Base-by-base conservation (phyloP, 768 basidiomycete species). In the Lentinula guzmanii region DNA sequence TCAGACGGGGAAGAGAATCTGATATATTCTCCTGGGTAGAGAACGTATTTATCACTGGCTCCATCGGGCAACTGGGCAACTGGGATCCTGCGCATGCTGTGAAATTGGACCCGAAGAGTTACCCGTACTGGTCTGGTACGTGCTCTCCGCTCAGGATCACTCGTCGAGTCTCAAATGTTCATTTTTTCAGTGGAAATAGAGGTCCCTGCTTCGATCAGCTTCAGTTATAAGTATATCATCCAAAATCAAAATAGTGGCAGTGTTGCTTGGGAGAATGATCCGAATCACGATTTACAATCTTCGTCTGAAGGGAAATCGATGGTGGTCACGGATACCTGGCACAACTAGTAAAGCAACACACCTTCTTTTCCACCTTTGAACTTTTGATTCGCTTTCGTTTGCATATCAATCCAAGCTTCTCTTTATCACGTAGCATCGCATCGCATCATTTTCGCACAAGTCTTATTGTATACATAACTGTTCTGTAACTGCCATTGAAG, bases 181-280 rank as follows among this genome's bases (percentile, higher is more conserved):
- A 53, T 60, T 21, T 39, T 48, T 76, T 80, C 60, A 76, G 87
- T 85, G 57, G 86, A 83, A 5, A 77, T 89, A 8, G 76, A 74
- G 18, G 68, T 90, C n/a, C 86, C 86, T 0, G 83, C 83, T n/a
- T 80, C 71, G 65, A 80, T 82, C 2, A 64, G 65, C 46, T 76
- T 91, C 60, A 73, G 87, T 70, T 91, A 89, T 80, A 91, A 91
- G 71, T 91, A 86, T 70, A 82, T 90, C 69, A 77, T 82, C 62
- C 87, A 81, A 65, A 63, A 72, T 64, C 18, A 48, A 24, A 16
- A 24, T 0, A 48, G 46, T 48, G 82, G 82, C 55, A 24, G 15
- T 3, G 66, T 68, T 13, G 85, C 80, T 9, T 91, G 91, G 90
- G 88, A 90, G 72, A 71, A 73, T 37, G 89, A 88, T 69, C 87